A percentile compares a stretch with the other conserved stretches of the same genome.
Evolutionary conservation across 169 alveolate species (phyloP).

Genomic region (Babesia microti): DNA sequence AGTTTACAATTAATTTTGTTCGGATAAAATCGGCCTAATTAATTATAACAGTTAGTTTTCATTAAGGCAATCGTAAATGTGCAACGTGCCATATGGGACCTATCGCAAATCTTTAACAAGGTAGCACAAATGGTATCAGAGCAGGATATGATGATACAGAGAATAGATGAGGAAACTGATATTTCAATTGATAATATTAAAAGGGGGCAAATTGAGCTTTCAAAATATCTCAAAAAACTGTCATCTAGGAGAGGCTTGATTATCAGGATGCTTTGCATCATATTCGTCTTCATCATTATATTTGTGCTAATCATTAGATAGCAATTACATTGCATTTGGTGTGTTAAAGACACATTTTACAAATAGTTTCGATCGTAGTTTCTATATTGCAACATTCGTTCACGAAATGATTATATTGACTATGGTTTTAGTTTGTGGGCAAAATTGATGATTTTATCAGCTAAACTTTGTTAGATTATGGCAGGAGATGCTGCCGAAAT

Average conservation of each 20-base stretch:
- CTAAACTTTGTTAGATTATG: constrained; percentile 70
- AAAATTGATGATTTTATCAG: constrained; percentile 8
- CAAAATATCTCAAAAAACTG: constrained; percentile 33
- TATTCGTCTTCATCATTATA: constrained; percentile 12
- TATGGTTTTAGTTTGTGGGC: no score
- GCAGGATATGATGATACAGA: constrained; percentile 62
- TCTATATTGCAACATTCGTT: no score
- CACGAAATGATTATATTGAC: no score
- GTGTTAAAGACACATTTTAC: no score
- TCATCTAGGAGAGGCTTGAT: constrained; percentile 30
- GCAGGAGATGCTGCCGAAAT: constrained; percentile 97
- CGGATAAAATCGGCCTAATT: no score
- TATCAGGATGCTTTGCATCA: background rate
- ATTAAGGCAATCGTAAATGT: constrained; percentile 61
- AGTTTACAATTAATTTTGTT: no score
- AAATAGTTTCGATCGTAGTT: constrained; percentile 5
- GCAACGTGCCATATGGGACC: constrained; percentile 60
- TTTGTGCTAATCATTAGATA: constrained; percentile 18
- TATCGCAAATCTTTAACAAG: constrained; percentile 57
- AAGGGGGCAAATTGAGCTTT: constrained; percentile 45
- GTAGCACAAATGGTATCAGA: constrained; percentile 57
- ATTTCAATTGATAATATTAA: constrained; percentile 43
- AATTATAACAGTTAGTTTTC: no score
- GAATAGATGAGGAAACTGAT: constrained; percentile 60
- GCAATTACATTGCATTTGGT: constrained; percentile 22